Evolutionary conservation across 164 flowering plant genomes (phyloP).

Genomic region (Chimonanthus salicifolius): DNA sequence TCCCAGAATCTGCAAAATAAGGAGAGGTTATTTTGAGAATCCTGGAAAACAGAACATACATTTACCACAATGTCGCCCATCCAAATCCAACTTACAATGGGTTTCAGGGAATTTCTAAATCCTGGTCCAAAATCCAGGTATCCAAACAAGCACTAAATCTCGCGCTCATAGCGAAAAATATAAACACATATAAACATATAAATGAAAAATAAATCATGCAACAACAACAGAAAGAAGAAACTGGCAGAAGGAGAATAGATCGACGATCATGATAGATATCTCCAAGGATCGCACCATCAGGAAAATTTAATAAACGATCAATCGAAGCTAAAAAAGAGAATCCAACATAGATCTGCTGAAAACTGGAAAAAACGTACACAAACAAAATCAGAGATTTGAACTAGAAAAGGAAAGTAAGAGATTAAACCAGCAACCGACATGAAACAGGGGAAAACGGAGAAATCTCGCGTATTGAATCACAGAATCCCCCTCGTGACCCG

Average conservation of each 20-base stretch:
- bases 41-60: too few relatives aligned
- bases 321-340: too few relatives aligned
- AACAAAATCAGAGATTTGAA: too few relatives aligned
- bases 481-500: not conserved
- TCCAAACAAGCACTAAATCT: not conserved
- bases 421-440: not conserved
- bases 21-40: too few relatives aligned
- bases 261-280: not conserved
- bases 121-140: too few relatives aligned
- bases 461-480: not conserved
- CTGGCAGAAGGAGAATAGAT: not conserved
- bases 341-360: not conserved
- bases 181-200: not conserved
- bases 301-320: too few relatives aligned
- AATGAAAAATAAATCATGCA: conserved; percentile 2
- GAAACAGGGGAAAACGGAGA: not conserved
- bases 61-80: too few relatives aligned
- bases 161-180: conserved; percentile 8
- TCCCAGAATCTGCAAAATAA: too few relatives aligned
- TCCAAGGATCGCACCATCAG: not conserved
- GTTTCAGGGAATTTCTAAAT: too few relatives aligned
- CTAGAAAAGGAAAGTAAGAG: not conserved
- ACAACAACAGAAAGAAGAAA: conserved; percentile 1
- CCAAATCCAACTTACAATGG: too few relatives aligned
- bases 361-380: not conserved